phyloP scores from a whole-genome alignment of 73 alveolate genomes.

The Symbiodinium pilosum region DNA sequence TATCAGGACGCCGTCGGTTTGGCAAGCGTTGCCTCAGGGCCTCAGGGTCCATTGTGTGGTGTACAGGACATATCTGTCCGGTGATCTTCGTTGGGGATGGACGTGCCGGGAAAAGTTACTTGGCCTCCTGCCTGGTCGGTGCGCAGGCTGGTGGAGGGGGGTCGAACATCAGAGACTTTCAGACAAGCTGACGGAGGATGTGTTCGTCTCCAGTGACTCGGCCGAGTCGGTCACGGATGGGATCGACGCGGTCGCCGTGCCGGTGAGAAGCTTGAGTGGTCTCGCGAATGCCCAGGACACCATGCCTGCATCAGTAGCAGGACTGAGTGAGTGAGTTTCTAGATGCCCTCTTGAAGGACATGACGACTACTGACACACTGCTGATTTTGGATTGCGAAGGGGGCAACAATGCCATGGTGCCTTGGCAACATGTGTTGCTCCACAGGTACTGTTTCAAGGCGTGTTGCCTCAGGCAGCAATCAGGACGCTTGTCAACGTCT shows the following conservation, averaged over 20 bases:
- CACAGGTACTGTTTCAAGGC: too few relatives aligned
- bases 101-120: conserved; percentile 58
- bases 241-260: conserved; percentile 71
- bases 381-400: conserved; percentile 77
- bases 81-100: conserved; percentile 77
- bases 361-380: too few relatives aligned
- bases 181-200: background rate
- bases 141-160: too few relatives aligned
- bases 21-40: background rate
- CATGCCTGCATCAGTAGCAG: too few relatives aligned
- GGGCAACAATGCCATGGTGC: conserved; percentile 58
- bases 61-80: conserved; percentile 72
- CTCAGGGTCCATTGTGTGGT: too few relatives aligned
- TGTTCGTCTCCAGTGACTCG: conserved; percentile 56
- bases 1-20: background rate
- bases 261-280: background rate
- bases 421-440: background rate
- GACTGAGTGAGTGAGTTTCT: too few relatives aligned
- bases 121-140: conserved; percentile 77
- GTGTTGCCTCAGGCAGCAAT: conserved; percentile 38
- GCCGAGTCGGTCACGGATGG: conserved; percentile 74
- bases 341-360: too few relatives aligned
- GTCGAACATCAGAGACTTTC: background rate
- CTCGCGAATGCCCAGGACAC: too few relatives aligned
- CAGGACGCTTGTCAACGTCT: conserved; percentile 55